A percentile compares a stretch with the other conserved stretches of the same genome.
Evolutionary conservation across 805 yeast species (phyloP).

Genomic region (Myxozyma neglecta): DNA sequence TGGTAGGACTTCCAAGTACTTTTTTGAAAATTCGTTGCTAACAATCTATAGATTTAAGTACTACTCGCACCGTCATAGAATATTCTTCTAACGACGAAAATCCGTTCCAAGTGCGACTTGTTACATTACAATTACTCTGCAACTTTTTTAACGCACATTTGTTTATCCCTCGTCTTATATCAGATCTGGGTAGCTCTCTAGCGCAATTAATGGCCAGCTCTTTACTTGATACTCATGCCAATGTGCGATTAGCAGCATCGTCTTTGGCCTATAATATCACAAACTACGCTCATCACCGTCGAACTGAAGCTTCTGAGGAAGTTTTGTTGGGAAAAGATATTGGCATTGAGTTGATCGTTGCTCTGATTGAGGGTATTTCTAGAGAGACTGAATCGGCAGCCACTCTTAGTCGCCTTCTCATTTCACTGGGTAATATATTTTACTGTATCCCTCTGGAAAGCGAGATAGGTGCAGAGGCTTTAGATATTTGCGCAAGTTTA

Average conservation of each 20-base stretch:
- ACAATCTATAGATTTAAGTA: slow-evolving; percentile 6
- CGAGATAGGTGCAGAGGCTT: slow-evolving; percentile 13
- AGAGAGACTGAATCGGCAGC: slow-evolving; percentile 27
- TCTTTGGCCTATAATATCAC: slow-evolving; percentile 30
- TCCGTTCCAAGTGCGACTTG: slow-evolving; percentile 30
- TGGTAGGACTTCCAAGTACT: background rate
- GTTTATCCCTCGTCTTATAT: slow-evolving; percentile 19
- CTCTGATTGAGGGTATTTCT: slow-evolving; percentile 30
- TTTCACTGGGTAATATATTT: slow-evolving; percentile 26
- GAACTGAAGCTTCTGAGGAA: slow-evolving; percentile 15
- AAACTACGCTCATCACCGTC: slow-evolving; percentile 15
- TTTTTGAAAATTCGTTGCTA: background rate
- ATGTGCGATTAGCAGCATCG: slow-evolving; percentile 33
- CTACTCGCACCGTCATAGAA: slow-evolving; percentile 13
- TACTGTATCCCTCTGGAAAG: slow-evolving; percentile 28
- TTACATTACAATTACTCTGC: slow-evolving; percentile 33
- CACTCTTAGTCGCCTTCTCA: slow-evolving; percentile 24
- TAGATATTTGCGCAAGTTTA: slow-evolving; percentile 19
- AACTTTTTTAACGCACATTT: slow-evolving; percentile 25
- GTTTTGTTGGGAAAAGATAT: slow-evolving; percentile 15
- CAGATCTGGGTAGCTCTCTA: slow-evolving; percentile 11
- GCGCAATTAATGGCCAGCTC: slow-evolving; percentile 19
- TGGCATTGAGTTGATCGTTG: slow-evolving; percentile 27
- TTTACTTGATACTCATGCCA: slow-evolving; percentile 25
- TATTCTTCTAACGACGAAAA: slow-evolving; percentile 9